Conservation (phyloP, 164 flowering plant genomes). For the Amborella trichopoda region DNA sequence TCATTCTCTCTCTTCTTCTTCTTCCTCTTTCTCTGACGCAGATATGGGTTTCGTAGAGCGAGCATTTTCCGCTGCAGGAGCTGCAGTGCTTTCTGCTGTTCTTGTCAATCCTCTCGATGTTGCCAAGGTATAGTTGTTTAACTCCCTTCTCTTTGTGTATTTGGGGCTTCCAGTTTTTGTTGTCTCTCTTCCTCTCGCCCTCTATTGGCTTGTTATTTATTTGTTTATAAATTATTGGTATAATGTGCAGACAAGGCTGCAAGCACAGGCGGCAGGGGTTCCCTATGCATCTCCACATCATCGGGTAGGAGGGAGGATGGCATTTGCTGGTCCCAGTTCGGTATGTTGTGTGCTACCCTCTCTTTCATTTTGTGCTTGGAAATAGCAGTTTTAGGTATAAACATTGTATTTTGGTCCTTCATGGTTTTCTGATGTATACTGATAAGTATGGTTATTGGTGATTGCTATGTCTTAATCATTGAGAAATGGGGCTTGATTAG, state of each 20-base stretch:
- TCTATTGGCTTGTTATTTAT: neutral
- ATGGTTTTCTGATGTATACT: too few relatives aligned
- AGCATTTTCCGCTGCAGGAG: slow-evolving; percentile 83
- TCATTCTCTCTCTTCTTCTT: slow-evolving; percentile 5
- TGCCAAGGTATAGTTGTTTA: slow-evolving; percentile 54
- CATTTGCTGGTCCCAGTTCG: slow-evolving; percentile 63
- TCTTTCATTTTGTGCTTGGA: too few relatives aligned
- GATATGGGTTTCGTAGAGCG: slow-evolving; percentile 57
- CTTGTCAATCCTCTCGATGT: slow-evolving; percentile 95
- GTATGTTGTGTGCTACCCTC: too few relatives aligned
- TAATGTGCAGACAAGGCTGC: slow-evolving; percentile 74
- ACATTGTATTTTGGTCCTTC: too few relatives aligned
- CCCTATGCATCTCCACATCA: slow-evolving; percentile 53
- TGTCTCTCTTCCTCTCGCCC: neutral
- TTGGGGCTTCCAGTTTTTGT: neutral
- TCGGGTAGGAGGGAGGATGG: slow-evolving; percentile 40
- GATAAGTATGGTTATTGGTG: too few relatives aligned
- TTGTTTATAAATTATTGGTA: neutral
- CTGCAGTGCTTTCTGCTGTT: slow-evolving; percentile 83
- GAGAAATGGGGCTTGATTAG: too few relatives aligned
- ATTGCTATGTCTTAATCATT: too few relatives aligned
- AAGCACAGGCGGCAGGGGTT: slow-evolving; percentile 93
- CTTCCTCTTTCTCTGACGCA: slow-evolving; percentile 16
- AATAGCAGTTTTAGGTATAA: too few relatives aligned
- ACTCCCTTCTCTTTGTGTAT: neutral